Conservation (phyloP, 139 green algal species). For the Haematococcus sp. region DNA sequence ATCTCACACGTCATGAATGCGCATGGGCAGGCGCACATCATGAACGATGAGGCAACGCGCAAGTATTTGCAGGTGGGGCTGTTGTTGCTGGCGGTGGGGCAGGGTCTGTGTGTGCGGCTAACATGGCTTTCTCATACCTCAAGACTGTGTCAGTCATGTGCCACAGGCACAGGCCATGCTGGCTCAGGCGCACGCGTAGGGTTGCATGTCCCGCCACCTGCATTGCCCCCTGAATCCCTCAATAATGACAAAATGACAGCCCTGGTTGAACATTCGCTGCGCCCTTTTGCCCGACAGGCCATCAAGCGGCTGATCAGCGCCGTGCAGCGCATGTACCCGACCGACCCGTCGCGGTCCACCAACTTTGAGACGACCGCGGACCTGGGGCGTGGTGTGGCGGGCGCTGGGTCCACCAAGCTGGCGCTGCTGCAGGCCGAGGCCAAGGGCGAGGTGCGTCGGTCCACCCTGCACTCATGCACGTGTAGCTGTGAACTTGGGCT, state of each 20-base stretch:
- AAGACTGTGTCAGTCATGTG: no score
- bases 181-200: no score
- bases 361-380: constrained; percentile 75
- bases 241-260: no score
- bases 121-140: no score
- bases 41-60: constrained; percentile 98
- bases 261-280: no score
- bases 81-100: no score
- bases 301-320: constrained; percentile 89
- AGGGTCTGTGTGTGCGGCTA: no score
- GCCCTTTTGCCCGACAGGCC: constrained; percentile 39
- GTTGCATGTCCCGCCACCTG: no score
- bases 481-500: no score
- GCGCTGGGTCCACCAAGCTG: constrained; percentile 62
- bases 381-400: constrained; percentile 49
- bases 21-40: constrained; percentile 91
- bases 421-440: constrained; percentile 65
- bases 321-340: constrained; percentile 80
- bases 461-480: no score
- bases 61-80: constrained; percentile 79
- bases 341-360: constrained; percentile 77
- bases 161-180: no score
- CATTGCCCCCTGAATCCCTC: no score
- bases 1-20: constrained; percentile 77
- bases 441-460: constrained; percentile 45